Base-by-base conservation (phyloP, 2,329 filamentous ascomycete genomes). In the Trichoderma oligosporum region DNA sequence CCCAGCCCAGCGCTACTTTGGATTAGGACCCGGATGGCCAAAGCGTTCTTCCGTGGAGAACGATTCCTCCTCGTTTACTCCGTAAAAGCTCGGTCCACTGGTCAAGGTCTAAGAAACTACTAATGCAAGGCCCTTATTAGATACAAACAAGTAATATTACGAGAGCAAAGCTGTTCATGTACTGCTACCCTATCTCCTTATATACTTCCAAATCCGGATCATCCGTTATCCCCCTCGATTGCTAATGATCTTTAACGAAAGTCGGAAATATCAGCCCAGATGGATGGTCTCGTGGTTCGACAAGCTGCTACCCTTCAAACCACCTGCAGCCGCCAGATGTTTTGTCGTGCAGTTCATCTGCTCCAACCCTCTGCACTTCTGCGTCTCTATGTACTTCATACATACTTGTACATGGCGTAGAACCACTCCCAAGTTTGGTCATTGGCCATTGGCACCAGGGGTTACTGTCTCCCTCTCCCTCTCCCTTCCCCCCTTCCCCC, bases 381-480 rank as follows among this genome's bases (percentile, higher is more conserved):
- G 47, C 47, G 47, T 14, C 27, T 25, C 36, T 20, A 33, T 33
- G 53, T 56, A 48, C 36, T 24, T 35, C 22, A 31, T 54, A 41
- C 25, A 20, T 47, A 31, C 8, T 18, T 33, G 20, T 24, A 35
- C 53, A 48, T 56, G 53, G 42, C 42, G 44, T 31, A 33, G 14
- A 29, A 56, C 24, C 38, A 41, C 29, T 44, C 29, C 39, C 52
- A 48, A 41, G 44, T 18, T 24, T 18, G 18, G 42, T 14, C n/a
- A n/a, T n/a, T n/a, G n/a, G n/a, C 45, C 53, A 56, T 56, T 56
- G 42, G 45, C 56, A 39, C 38, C 46, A 57, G 47, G 56, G 46
- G 47, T 52, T 31, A 22, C 38, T 12, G 4, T 39, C 35, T 39
- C 16, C 27, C 27, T n/a, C n/a, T n/a, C 27, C 11, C 27, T 31